Conservation (phyloP, 352 stramenopile species). For the Blastocystis sp. region DNA sequence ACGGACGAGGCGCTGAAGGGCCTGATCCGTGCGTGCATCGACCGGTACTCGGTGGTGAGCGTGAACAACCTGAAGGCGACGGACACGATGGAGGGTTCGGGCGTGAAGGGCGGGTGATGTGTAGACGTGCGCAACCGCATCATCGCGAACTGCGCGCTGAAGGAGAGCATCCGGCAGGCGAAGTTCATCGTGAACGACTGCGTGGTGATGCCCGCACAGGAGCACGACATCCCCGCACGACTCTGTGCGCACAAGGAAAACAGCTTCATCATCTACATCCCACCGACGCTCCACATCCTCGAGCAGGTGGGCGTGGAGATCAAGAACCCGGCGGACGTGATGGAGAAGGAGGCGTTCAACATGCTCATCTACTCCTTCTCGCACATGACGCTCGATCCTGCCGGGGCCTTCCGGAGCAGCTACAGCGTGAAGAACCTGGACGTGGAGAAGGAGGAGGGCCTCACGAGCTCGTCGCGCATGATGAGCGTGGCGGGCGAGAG, state of each 20-base stretch:
- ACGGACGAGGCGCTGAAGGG: conserved; percentile 14
- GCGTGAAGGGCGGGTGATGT: neutral
- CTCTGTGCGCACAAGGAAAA: conserved; percentile 3
- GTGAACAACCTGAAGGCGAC: conserved; percentile 31
- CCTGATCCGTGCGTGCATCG: conserved; percentile 63
- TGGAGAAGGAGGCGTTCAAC: conserved; percentile 26
- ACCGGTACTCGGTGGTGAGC: conserved; percentile 60
- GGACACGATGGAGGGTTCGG: conserved; percentile 37
- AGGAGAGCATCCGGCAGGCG: conserved; percentile 55
- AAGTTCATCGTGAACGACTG: conserved; percentile 68
- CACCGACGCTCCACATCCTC: conserved; percentile 64
- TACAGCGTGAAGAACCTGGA: neutral
- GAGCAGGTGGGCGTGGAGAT: conserved; percentile 65
- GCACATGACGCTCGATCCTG: neutral
- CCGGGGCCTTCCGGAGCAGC: conserved; percentile 23
- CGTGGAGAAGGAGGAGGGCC: neutral
- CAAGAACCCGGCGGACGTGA: conserved; percentile 27
- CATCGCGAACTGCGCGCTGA: conserved; percentile 37
- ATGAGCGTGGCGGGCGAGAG: conserved; percentile 63
- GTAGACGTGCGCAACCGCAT: conserved; percentile 45
- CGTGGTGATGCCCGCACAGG: conserved; percentile 41
- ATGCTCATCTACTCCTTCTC: conserved; percentile 64
- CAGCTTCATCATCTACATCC: conserved; percentile 66
- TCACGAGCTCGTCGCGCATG: conserved; percentile 30
- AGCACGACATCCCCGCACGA: conserved; percentile 23